phyloP scores from a whole-genome alignment of 805 yeast genomes.

The Ogataea polymorpha region DNA sequence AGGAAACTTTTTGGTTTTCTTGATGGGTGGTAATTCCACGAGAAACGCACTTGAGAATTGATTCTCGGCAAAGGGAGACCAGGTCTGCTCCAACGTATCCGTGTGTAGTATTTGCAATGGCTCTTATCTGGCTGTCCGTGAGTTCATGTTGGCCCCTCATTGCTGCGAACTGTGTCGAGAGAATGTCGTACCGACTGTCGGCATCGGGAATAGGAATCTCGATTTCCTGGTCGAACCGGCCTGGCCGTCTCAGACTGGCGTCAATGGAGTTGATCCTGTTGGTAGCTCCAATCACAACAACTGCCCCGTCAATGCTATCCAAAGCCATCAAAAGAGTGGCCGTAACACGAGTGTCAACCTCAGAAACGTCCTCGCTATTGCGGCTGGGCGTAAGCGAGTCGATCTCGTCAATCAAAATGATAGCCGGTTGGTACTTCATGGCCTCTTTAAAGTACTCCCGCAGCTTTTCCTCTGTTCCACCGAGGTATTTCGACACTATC shows the following conservation, averaged over 20 bases:
- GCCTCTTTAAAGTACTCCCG: slow-evolving; percentile 85
- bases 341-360: slow-evolving; percentile 85
- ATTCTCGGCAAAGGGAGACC: slow-evolving; percentile 81
- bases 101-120: slow-evolving; percentile 76
- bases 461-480: slow-evolving; percentile 89
- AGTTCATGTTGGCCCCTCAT: slow-evolving; percentile 52
- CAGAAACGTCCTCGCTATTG: slow-evolving; percentile 82
- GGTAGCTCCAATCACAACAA: slow-evolving; percentile 85
- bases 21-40: slow-evolving; percentile 42
- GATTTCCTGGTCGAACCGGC: slow-evolving; percentile 90
- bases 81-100: slow-evolving; percentile 98
- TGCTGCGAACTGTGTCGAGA: slow-evolving; percentile 54
- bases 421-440: slow-evolving; percentile 76
- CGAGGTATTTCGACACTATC: slow-evolving; percentile 86
- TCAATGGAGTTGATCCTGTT: slow-evolving; percentile 90
- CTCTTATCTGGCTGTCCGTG: slow-evolving; percentile 50
- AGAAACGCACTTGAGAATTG: slow-evolving; percentile 79
- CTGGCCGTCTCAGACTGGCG: slow-evolving; percentile 87
- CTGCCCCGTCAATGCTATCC: slow-evolving; percentile 69
- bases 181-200: slow-evolving; percentile 71
- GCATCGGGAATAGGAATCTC: slow-evolving; percentile 93
- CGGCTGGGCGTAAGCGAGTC: slow-evolving; percentile 89
- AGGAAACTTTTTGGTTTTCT: slow-evolving; percentile 42
- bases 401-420: slow-evolving; percentile 87
- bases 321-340: slow-evolving; percentile 80